phyloP scores from a whole-genome alignment of 352 stramenopile genomes.

The Pythium dissotocum region DNA sequence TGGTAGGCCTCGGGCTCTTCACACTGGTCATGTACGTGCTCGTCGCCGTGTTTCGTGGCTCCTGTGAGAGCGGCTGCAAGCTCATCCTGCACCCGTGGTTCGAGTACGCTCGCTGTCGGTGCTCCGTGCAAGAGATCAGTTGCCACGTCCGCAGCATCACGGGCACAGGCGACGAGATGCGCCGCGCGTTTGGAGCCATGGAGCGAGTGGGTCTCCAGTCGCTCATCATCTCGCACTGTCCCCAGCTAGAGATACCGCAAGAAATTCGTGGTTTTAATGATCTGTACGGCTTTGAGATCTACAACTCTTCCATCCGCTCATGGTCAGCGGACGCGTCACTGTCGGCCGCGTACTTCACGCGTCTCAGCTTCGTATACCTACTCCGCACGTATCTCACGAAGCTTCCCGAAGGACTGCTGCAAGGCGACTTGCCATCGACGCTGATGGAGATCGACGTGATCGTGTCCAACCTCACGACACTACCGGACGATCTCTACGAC shows the following conservation, averaged over 20 bases:
- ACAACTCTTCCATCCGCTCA: conserved; percentile 22
- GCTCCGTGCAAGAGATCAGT: conserved; percentile 22
- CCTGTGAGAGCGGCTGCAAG: conserved; percentile 15
- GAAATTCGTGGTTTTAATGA: conserved; percentile 14
- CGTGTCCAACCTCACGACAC: conserved; percentile 19
- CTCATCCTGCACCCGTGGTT: conserved; percentile 22
- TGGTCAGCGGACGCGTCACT: conserved; percentile 18
- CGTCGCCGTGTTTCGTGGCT: neutral
- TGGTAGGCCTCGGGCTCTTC: conserved; percentile 1
- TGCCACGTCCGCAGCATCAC: conserved; percentile 21
- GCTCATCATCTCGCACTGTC: conserved; percentile 27
- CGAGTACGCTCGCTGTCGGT: conserved; percentile 10
- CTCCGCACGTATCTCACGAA: conserved; percentile 15
- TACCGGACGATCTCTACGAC: conserved; percentile 17
- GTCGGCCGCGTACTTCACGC: neutral
- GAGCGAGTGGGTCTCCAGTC: conserved; percentile 12
- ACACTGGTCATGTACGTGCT: conserved; percentile 12
- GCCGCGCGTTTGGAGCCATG: neutral
- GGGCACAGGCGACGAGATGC: conserved; percentile 6
- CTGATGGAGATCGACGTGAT: conserved; percentile 28
- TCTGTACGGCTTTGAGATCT: conserved; percentile 24
- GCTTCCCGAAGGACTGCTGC: conserved; percentile 15
- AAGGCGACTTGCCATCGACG: conserved; percentile 7
- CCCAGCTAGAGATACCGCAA: conserved; percentile 9
- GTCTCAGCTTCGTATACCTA: conserved; percentile 22